Evolutionary conservation across 192 early-diverging fungal species (phyloP).

Genomic region (Rhizoclosmatium globosum): DNA sequence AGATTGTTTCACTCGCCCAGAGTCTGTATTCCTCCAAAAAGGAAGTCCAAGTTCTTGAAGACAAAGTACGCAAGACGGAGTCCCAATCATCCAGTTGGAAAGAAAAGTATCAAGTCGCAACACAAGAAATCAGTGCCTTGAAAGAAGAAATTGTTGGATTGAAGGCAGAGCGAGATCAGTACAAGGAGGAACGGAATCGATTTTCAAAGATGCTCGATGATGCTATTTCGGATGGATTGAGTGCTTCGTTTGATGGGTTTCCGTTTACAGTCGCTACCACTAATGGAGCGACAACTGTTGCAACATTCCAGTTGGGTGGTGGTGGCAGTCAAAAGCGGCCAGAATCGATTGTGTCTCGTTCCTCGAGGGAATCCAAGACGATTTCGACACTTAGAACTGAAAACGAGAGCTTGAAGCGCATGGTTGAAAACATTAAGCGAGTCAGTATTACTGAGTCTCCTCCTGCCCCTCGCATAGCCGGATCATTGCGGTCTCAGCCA

Average conservation of each 20-base stretch:
- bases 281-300: conserved; percentile 1
- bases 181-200: conserved; percentile 29
- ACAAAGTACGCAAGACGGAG: conserved; percentile 67
- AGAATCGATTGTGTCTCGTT: neutral
- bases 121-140: conserved; percentile 5
- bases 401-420: conserved; percentile 18
- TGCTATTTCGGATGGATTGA: conserved; percentile 11
- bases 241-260: conserved; percentile 9
- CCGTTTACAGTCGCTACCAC: neutral
- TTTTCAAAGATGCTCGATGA: conserved; percentile 6
- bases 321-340: neutral
- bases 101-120: conserved; percentile 64
- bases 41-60: conserved; percentile 68
- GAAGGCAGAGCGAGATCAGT: conserved; percentile 32
- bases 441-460: neutral
- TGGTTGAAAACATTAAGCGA: conserved; percentile 1
- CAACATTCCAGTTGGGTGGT: conserved; percentile 14
- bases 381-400: conserved; percentile 15
- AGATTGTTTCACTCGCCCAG: conserved; percentile 94
- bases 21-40: conserved; percentile 69
- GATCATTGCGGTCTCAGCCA: neutral
- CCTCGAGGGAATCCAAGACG: neutral
- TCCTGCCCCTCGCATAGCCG: neutral
- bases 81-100: conserved; percentile 69
- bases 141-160: conserved; percentile 29